These are phyloP conservation scores for Cadophora sp. DNA, from an alignment of 2,329 filamentous ascomycete genomes.

Conservation along the genomic window DNA sequence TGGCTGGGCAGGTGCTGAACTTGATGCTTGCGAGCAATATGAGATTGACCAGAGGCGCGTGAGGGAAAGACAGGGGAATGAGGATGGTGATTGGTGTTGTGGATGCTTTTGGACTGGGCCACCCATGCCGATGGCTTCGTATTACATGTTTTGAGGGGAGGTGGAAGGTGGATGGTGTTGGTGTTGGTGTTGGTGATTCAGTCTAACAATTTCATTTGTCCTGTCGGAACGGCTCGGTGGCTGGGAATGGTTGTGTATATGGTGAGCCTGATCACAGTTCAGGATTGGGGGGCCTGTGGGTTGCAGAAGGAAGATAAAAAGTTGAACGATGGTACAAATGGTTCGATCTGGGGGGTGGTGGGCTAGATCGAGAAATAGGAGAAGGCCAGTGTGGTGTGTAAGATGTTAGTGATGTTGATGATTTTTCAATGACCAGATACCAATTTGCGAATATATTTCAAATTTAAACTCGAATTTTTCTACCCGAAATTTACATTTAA, in stretches of 20 bases:
- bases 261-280: not conserved
- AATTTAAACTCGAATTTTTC: too few relatives aligned
- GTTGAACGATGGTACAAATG: too few relatives aligned
- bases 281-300: not conserved
- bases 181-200: not conserved
- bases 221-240: too few relatives aligned
- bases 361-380: too few relatives aligned
- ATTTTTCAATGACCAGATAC: conserved; percentile 5
- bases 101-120: conserved; percentile 31
- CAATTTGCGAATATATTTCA: not conserved
- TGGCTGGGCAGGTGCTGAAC: not conserved
- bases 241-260: not conserved
- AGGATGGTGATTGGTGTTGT: conserved; percentile 30
- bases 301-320: not conserved
- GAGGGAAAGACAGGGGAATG: conserved; percentile 7
- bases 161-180: not conserved
- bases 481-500: too few relatives aligned
- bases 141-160: conserved; percentile 25
- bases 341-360: too few relatives aligned
- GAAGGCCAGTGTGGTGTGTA: not conserved
- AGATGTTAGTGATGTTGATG: not conserved
- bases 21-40: conserved; percentile 13
- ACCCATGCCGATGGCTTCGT: conserved; percentile 13
- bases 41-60: conserved; percentile 5
- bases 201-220: too few relatives aligned